Conservation (phyloP, 2,329 filamentous ascomycete species). For the Plenodomus tracheiphilus region DNA sequence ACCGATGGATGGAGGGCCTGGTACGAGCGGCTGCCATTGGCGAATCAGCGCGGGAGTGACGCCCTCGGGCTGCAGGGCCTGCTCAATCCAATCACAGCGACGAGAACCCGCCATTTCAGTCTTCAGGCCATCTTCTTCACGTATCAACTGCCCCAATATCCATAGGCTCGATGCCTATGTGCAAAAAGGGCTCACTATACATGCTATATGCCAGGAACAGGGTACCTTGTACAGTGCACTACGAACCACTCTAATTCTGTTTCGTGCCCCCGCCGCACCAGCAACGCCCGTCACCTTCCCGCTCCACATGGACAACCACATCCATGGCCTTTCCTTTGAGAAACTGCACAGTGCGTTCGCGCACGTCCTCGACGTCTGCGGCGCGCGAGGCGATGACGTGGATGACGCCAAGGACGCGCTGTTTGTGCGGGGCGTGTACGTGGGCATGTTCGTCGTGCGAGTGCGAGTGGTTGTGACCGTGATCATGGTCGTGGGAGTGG, state of each 20-base stretch:
- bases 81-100: too few species aligned
- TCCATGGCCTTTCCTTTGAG: constrained; percentile 74
- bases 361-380: constrained; percentile 79
- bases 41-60: not conserved
- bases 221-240: not conserved
- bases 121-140: too few species aligned
- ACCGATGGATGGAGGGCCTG: not conserved
- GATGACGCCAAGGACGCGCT: constrained; percentile 76
- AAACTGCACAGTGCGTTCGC: constrained; percentile 74
- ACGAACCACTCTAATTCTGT: constrained; percentile 11
- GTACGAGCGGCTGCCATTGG: not conserved
- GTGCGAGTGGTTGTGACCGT: constrained; percentile 9
- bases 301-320: constrained; percentile 83
- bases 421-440: constrained; percentile 32
- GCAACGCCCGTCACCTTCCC: constrained; percentile 72
- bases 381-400: constrained; percentile 77
- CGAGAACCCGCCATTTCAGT: too few species aligned
- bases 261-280: constrained; percentile 61
- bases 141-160: too few species aligned
- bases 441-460: constrained; percentile 9
- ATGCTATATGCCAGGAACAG: too few species aligned
- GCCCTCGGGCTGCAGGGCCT: not conserved
- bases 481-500: constrained; percentile 41
- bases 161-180: too few species aligned
- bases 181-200: not conserved